phyloP scores from a whole-genome alignment of 345 rosid species.

The Anastatica hierochuntica region DNA sequence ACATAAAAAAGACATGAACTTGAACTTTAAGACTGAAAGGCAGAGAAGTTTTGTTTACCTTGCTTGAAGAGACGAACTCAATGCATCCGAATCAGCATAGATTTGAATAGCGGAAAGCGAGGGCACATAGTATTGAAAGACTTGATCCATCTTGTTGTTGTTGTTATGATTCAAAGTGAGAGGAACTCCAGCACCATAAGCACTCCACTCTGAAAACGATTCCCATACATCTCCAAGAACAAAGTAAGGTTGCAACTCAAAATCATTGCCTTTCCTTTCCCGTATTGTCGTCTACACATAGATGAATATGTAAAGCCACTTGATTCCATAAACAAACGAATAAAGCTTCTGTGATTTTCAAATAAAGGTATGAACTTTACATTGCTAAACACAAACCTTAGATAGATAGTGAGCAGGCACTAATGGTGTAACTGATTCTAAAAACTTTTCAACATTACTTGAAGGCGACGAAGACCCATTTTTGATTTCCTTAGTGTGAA shows the following conservation, averaged over 20 bases:
- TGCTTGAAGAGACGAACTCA: constrained; percentile 29
- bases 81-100: constrained; percentile 34
- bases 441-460: constrained; percentile 44
- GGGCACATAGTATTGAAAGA: constrained; percentile 66
- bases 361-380: background rate
- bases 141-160: constrained; percentile 26
- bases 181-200: constrained; percentile 74
- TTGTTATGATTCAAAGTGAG: constrained; percentile 29
- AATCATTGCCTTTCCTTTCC: constrained; percentile 29
- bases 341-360: background rate
- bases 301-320: no score
- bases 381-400: constrained; percentile 34
- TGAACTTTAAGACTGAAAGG: no score
- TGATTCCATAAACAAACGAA: background rate
- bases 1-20: background rate
- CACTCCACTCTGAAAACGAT: constrained; percentile 73
- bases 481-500: constrained; percentile 13
- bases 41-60: constrained; percentile 30
- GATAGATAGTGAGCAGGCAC: constrained; percentile 40
- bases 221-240: constrained; percentile 76
- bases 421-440: constrained; percentile 42
- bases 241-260: constrained; percentile 37
- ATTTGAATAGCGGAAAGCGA: constrained; percentile 65
- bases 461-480: constrained; percentile 23
- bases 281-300: constrained; percentile 32